phyloP scores from a whole-genome alignment of 2,329 filamentous ascomycete genomes.

The Talaromyces amestolkiae region DNA sequence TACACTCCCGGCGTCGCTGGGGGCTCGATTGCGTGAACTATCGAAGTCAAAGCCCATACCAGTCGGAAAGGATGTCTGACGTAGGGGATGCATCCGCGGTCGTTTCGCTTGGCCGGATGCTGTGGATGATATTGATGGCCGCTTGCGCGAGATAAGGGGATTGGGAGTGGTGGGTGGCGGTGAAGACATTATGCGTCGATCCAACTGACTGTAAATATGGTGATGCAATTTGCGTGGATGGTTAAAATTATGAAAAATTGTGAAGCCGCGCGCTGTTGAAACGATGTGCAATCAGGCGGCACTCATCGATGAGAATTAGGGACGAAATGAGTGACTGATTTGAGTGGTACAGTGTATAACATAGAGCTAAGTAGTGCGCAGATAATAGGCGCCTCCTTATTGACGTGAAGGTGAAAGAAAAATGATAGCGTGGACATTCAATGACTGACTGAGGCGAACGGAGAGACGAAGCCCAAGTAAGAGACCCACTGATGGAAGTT shows the following conservation, averaged over 20 bases:
- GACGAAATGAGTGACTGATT: background rate
- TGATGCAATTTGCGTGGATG: background rate
- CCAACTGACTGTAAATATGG: background rate
- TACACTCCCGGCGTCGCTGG: slow-evolving; percentile 42
- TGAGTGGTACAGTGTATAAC: background rate
- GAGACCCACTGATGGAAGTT: slow-evolving; percentile 5
- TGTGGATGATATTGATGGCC: slow-evolving; percentile 41
- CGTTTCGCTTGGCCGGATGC: slow-evolving; percentile 34
- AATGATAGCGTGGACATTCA: background rate
- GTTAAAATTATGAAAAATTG: background rate
- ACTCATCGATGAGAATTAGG: background rate
- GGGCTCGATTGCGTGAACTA: slow-evolving; percentile 30
- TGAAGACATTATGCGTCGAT: slow-evolving; percentile 35
- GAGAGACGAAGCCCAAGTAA: background rate
- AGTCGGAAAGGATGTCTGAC: slow-evolving; percentile 46
- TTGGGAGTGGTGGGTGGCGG: slow-evolving; percentile 33
- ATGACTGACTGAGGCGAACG: background rate
- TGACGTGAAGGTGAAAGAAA: background rate
- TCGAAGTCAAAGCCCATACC: slow-evolving; percentile 38
- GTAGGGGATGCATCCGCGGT: slow-evolving; percentile 46
- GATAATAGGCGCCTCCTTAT: background rate
- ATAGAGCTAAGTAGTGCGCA: background rate
- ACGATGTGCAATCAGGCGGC: background rate
- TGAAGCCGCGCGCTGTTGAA: background rate
- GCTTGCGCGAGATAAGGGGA: slow-evolving; percentile 39